Base-by-base conservation (phyloP, 1,284 basidiomycete species). In the Malassezia dermatis region DNA sequence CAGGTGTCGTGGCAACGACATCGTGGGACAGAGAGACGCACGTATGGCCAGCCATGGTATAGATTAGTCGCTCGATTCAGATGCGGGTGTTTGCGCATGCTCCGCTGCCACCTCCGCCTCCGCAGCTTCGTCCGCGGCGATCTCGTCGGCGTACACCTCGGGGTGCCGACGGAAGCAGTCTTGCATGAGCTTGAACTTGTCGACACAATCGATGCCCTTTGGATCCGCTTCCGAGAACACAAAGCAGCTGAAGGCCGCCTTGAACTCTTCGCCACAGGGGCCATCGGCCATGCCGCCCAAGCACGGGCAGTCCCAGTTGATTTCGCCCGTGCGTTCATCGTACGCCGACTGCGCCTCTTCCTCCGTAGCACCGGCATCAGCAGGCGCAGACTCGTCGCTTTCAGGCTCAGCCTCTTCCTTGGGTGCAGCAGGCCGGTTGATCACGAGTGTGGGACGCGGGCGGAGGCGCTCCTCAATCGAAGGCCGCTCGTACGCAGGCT, bases 241-340 rank as follows among this genome's bases (percentile, higher is more conserved):
- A 67, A 99, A 99, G 78, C 93, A 99, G 37, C 88, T 89, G 78
- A 99, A 99, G 0, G 94, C 93, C 59, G 85, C 86, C 66, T 88
- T 85, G 80, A 99, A 99, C 69, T 96, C 81, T 61, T 83, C 81
- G 11, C 93, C 93, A 71, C 93, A 99, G 2, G 91, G 89, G 6
- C 94, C 94, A 69, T 95, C 81, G 2, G 94, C 91, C 94, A 98
- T 96, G 52, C 93, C 94, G 24, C 93, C 93, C 11, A 98, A 83
- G 75, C 93, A 98, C 61, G 74, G 73, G 61, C 74, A 75, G 62
- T 75, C 73, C 73, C 73, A 75, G 57, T 75, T 75, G 58, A 75
- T 74, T 58, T 71, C 64, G 51, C 93, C 93, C 0, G 93, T 98
- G 63, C 84, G 88, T 19, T 91, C 90, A 77, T 98, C 61, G 31